Conservation (phyloP, 176 grass and related monocot genomes). For the Triticum dicoccoides region DNA sequence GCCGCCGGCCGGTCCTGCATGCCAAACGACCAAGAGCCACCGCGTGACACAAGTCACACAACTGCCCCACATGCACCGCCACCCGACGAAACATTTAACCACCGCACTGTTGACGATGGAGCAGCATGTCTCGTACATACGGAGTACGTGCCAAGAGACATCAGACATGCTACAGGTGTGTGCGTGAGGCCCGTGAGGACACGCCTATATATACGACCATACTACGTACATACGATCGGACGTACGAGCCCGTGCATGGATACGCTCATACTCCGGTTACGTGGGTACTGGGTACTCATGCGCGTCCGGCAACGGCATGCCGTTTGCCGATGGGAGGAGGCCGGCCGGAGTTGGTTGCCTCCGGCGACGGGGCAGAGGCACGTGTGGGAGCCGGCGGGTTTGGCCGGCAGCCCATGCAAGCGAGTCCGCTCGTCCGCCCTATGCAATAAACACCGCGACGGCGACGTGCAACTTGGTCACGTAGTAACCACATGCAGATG, state of each 20-base stretch:
- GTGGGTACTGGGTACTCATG: not conserved
- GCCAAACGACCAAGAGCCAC: not conserved
- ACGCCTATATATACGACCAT: not conserved
- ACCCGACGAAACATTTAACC: constrained; percentile 9
- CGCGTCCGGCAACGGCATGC: too few species aligned
- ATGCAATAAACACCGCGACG: constrained; percentile 39
- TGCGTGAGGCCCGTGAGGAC: not conserved
- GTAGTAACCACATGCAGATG: not conserved
- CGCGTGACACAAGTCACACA: not conserved
- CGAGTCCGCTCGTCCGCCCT: constrained; percentile 6
- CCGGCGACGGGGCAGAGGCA: constrained; percentile 40
- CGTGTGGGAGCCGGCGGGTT: constrained; percentile 24
- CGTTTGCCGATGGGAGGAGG: not conserved
- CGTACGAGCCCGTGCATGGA: not conserved
- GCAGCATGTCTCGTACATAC: not conserved
- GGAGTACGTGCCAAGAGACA: not conserved
- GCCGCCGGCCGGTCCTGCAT: not conserved
- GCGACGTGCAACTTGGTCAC: constrained; percentile 39
- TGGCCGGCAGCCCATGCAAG: constrained; percentile 32
- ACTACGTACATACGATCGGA: not conserved
- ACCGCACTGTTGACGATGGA: not conserved
- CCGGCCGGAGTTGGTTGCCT: constrained; percentile 23
- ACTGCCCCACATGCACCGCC: not conserved
- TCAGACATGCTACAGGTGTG: not conserved
- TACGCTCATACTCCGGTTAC: not conserved